phyloP scores from a whole-genome alignment of 306 rosid genomes.

The Cucurbita maxima region DNA sequence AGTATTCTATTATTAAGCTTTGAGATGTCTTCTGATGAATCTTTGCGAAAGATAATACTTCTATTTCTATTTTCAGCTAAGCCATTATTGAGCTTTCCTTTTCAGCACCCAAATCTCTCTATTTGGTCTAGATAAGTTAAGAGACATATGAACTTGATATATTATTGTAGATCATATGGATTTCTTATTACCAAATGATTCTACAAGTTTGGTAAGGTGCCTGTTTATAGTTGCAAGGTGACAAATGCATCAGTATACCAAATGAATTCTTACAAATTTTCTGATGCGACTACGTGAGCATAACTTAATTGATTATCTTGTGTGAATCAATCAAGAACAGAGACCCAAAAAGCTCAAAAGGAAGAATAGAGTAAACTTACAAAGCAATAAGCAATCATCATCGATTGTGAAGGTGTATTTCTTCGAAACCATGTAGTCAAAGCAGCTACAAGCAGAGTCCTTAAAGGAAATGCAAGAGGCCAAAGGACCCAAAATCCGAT shows the following conservation, averaged over 20 bases:
- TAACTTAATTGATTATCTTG: no score
- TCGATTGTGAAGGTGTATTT: conserved; percentile 80
- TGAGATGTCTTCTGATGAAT: neutral
- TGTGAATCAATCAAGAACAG: neutral
- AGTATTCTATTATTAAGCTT: neutral
- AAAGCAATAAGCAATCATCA: conserved; percentile 63
- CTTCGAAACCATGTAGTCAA: conserved; percentile 59
- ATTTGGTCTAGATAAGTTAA: no score
- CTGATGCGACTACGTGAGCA: no score
- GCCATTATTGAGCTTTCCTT: neutral
- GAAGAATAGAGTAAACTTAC: conserved; percentile 20
- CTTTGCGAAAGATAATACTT: neutral
- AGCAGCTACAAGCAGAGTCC: conserved; percentile 80
- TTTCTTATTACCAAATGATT: no score
- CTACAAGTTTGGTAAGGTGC: no score
- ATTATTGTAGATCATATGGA: neutral
- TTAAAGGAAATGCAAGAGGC: conserved; percentile 73
- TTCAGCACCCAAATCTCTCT: neutral
- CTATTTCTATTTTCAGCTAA: neutral
- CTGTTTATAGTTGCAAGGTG: no score
- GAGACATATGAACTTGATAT: neutral
- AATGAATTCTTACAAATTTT: no score
- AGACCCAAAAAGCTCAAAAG: neutral
- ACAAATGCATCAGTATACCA: no score
- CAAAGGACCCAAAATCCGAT: conserved; percentile 42